phyloP scores from a whole-genome alignment of 2,329 filamentous ascomycete species.

The Fusarium clavum region DNA sequence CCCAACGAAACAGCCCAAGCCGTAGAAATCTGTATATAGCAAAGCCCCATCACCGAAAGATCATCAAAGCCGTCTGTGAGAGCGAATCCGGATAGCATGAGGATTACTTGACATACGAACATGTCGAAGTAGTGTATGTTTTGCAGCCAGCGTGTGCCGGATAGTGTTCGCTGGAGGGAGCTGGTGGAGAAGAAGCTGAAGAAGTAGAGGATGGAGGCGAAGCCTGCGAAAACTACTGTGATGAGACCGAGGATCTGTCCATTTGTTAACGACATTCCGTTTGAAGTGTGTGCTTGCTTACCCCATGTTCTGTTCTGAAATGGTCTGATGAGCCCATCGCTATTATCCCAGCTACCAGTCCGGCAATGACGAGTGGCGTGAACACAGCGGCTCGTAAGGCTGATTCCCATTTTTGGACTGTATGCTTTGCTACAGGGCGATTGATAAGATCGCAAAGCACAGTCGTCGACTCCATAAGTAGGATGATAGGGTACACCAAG shows the following conservation, averaged over 20 bases:
- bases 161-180: not conserved
- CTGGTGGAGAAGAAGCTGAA: conserved; percentile 13
- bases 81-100: conserved; percentile 17
- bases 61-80: conserved; percentile 12
- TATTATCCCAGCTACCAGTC: not conserved
- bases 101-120: conserved; percentile 21
- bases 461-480: conserved; percentile 3
- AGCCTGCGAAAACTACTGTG: conserved; percentile 2
- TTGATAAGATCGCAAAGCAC: conserved; percentile 26
- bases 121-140: conserved; percentile 19
- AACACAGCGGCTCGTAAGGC: not conserved
- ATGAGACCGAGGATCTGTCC: not conserved
- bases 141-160: not conserved
- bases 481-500: not conserved
- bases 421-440: conserved; percentile 10
- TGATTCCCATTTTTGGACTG: conserved; percentile 17
- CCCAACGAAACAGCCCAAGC: conserved; percentile 10
- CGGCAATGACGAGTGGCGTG: conserved; percentile 10
- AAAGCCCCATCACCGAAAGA: not conserved
- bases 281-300: not conserved
- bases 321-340: conserved; percentile 14
- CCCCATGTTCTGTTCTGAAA: conserved; percentile 17
- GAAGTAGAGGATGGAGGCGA: conserved; percentile 3
- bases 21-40: conserved; percentile 20
- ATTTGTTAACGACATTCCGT: too few relatives aligned